A percentile compares a stretch with the other conserved stretches of the same genome.
phyloP scores from a whole-genome alignment of 345 rosid species.

The Eucalyptus pauciflora region DNA sequence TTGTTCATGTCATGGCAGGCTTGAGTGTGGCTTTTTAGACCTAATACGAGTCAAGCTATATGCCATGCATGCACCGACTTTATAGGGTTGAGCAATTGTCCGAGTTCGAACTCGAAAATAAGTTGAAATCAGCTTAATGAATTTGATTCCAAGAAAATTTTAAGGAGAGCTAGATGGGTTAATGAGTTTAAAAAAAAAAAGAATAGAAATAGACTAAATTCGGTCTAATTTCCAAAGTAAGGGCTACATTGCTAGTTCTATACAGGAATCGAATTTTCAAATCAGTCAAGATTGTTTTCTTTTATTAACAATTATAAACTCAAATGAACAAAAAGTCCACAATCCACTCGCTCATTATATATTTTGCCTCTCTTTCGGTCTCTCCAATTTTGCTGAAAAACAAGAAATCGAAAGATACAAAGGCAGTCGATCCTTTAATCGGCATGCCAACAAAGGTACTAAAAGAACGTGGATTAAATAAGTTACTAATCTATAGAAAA shows the following conservation, averaged over 20 bases:
- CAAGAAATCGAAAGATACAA: background rate
- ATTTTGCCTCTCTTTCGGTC: background rate
- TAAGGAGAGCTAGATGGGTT: background rate
- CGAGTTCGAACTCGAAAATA: background rate
- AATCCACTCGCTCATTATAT: background rate
- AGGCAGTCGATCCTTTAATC: background rate
- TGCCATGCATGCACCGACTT: background rate
- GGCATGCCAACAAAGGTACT: background rate
- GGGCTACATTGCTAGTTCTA: background rate
- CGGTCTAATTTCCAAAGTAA: background rate
- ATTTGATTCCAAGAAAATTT: background rate
- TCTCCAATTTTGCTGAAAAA: background rate
- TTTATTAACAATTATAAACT: background rate
- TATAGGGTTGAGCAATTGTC: background rate
- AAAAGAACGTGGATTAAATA: background rate
- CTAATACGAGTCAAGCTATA: background rate
- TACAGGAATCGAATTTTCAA: background rate
- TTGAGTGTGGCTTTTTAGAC: background rate
- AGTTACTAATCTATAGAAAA: background rate
- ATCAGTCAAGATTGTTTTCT: background rate
- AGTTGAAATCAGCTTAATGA: background rate
- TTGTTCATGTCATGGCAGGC: background rate
- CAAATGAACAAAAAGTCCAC: background rate
- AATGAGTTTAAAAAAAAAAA: background rate
- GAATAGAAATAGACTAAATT: background rate